Evolutionary conservation across 306 rosid species (phyloP), one percentile per base, ranked within the genome.

Genomic region (Trifolium pratense): DNA sequence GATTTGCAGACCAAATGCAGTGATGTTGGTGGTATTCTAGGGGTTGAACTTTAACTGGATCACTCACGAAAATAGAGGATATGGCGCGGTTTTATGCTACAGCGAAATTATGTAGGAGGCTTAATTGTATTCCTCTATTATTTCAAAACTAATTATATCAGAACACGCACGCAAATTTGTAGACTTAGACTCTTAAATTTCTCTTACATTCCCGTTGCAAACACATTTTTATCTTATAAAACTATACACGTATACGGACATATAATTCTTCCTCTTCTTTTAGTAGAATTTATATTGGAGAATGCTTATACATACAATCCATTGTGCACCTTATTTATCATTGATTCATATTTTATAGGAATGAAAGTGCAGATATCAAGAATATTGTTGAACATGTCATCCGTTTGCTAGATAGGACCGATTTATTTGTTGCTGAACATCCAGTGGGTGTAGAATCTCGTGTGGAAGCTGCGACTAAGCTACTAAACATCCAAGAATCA

Each of bases 361-460:
- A 51, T 51, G 57, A 51, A 17, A 51, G 57, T 51, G 57, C 25
- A 6, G 57, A 51, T 51, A 51, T 51, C 57, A 51, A 51, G 57
- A 51, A 51, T 51, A 51, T 51, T 51, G 57, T 51, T 16, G 57
- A 51, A 17, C 25, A 51, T 17, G 57, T 51, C 10, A 51, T 25
- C 10, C 25, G 57, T 16, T 51, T 51, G 57, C 57, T 51, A 16
- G 57, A 51, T 9, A 51, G 57, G 21, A 16, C 18, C n/a, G 55
- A 49, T 3, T 15, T 49, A 49, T 49, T 49, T 49, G 55, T 49
- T 49, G 55, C 55, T 49, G 55, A 49, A 49, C 55, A 49, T 49
- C 21, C 55, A 6, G 55, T 49, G 55, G 55, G 55, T n/a, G 9
- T 49, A 6, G 21, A 49, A n/a, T 49, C 55, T 6, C 55, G 55